Conservation (phyloP, 1,284 basidiomycete genomes). For the Megacollybia platyphylla region DNA sequence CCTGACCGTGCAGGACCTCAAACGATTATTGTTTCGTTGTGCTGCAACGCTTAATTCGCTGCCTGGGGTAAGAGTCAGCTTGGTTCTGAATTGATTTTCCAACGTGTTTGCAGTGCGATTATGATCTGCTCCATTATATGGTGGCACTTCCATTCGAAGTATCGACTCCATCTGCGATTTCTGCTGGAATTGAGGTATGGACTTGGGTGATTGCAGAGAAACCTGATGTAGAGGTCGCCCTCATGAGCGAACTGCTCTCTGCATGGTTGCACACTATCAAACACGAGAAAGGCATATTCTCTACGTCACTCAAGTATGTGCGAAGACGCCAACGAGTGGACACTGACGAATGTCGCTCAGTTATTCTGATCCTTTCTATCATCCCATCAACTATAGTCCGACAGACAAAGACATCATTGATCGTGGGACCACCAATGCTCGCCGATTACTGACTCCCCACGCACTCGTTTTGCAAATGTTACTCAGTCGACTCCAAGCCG, state of each 20-base stretch:
- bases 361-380: constrained; percentile 78
- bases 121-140: constrained; percentile 79
- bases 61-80: constrained; percentile 35
- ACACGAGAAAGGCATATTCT: constrained; percentile 75
- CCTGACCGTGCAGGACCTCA: constrained; percentile 70
- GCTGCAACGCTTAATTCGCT: constrained; percentile 70
- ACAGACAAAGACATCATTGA: constrained; percentile 83
- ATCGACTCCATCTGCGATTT: constrained; percentile 78
- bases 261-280: constrained; percentile 83
- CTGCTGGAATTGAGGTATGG: constrained; percentile 90
- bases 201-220: constrained; percentile 82
- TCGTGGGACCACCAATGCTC: constrained; percentile 57
- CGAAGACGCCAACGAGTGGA: neutral
- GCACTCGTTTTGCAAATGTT: constrained; percentile 79
- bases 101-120: constrained; percentile 49
- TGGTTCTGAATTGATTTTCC: neutral
- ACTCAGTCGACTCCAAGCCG: constrained; percentile 89
- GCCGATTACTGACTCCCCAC: constrained; percentile 75
- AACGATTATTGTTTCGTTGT: constrained; percentile 79
- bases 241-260: constrained; percentile 78
- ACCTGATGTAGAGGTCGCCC: constrained; percentile 37
- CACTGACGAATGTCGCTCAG: constrained; percentile 25
- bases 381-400: constrained; percentile 82
- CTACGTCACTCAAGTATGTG: constrained; percentile 62
- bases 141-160: constrained; percentile 85